Evolutionary conservation across 768 basidiomycete species (phyloP).

Genomic region (Lyophyllum decastes): DNA sequence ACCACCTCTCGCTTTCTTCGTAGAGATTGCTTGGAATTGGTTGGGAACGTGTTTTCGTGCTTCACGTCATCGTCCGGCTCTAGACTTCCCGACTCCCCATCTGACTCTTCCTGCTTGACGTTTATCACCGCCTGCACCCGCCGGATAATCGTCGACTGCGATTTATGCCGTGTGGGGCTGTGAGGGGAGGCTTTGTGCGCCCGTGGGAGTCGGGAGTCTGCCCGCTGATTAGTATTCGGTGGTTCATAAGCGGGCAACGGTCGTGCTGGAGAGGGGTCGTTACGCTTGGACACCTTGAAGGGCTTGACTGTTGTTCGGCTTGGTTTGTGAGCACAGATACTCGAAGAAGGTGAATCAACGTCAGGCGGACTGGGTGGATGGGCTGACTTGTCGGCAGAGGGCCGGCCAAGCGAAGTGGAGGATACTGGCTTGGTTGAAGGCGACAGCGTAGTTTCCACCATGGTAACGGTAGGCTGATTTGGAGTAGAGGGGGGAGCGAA

Average conservation of each 20-base stretch:
- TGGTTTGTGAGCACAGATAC: conserved; percentile 14
- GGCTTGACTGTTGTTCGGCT: conserved; percentile 9
- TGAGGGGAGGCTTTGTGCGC: conserved; percentile 11
- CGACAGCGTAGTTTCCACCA: conserved; percentile 28
- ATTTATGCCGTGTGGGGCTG: conserved; percentile 11
- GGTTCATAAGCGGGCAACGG: background rate
- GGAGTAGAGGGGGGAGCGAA: conserved; percentile 33
- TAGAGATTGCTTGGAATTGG: background rate
- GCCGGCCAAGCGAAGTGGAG: conserved; percentile 30
- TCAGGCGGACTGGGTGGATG: conserved; percentile 26
- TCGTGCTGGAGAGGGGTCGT: conserved; percentile 2
- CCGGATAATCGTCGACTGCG: conserved; percentile 48
- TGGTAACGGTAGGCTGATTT: conserved; percentile 26
- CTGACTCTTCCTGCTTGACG: conserved; percentile 63
- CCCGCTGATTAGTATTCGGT: background rate
- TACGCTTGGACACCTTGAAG: conserved; percentile 5
- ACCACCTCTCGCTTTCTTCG: conserved; percentile 13
- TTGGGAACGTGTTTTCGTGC: background rate
- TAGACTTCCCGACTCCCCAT: conserved; percentile 8
- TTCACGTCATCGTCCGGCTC: background rate
- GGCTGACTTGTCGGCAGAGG: conserved; percentile 29
- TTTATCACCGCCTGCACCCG: conserved; percentile 67
- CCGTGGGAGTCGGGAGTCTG: conserved; percentile 7
- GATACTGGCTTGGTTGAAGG: conserved; percentile 29
- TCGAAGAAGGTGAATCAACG: conserved; percentile 22